Evolutionary conservation across 2,329 filamentous ascomycete genomes (phyloP).

Genomic region (Xylaria sp.): DNA sequence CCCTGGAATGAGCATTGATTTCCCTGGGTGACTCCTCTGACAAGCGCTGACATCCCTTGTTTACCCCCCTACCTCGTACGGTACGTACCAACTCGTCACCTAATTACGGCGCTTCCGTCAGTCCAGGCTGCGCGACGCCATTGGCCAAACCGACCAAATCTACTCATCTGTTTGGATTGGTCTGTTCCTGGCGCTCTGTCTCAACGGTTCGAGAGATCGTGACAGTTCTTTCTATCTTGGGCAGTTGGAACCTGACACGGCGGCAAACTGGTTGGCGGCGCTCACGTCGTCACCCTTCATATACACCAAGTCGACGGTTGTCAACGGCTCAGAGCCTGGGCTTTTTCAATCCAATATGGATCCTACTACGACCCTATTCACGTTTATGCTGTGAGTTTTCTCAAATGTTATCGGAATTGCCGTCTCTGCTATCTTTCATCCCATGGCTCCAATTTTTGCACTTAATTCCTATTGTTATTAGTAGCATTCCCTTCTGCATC

Average conservation of each 20-base stretch:
- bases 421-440: conserved; percentile 29
- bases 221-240: conserved; percentile 32
- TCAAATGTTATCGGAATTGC: conserved; percentile 34
- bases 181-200: conserved; percentile 27
- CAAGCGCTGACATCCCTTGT: conserved; percentile 43
- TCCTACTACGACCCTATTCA: conserved; percentile 73
- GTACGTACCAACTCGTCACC: conserved; percentile 23
- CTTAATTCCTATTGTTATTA: conserved; percentile 6
- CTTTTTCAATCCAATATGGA: conserved; percentile 57
- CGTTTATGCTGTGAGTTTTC: conserved; percentile 73
- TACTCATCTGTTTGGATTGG: conserved; percentile 19
- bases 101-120: conserved; percentile 46
- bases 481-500: conserved; percentile 32
- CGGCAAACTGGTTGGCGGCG: conserved; percentile 27
- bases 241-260: conserved; percentile 27
- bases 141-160: conserved; percentile 38
- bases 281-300: conserved; percentile 21
- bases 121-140: conserved; percentile 29
- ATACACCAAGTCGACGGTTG: conserved; percentile 12
- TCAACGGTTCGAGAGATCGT: conserved; percentile 23
- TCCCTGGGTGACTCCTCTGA: conserved; percentile 30
- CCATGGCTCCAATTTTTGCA: not conserved
- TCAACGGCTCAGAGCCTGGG: not conserved
- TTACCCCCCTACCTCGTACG: conserved; percentile 28
- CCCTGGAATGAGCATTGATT: conserved; percentile 16